These are phyloP conservation scores for Backusella sp. DNA, from an alignment of 192 early-diverging fungal species.

Conservation along the genomic window DNA sequence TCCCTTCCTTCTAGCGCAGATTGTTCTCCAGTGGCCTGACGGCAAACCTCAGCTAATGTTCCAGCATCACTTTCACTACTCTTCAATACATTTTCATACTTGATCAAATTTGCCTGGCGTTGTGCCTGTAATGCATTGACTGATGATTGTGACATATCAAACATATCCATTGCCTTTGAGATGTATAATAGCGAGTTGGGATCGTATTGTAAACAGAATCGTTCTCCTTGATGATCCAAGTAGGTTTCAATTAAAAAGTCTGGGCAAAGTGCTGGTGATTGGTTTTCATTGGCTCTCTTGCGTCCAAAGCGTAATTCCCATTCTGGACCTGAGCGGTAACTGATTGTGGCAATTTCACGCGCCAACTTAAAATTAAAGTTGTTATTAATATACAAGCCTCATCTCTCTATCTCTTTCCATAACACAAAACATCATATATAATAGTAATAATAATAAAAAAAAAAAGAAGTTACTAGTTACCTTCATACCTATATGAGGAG, in stretches of 20 bases:
- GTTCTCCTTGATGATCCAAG: slow-evolving; percentile 94
- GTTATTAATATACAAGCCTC: background rate
- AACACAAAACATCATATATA: background rate
- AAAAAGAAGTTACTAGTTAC: slow-evolving; percentile 22
- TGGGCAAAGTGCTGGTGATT: slow-evolving; percentile 79
- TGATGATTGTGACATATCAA: slow-evolving; percentile 80
- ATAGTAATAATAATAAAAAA: background rate
- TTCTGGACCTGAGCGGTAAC: slow-evolving; percentile 95
- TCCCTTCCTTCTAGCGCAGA: slow-evolving; percentile 38
- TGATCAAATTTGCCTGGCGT: slow-evolving; percentile 36
- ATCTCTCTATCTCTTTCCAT: background rate
- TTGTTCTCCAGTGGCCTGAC: slow-evolving; percentile 12
- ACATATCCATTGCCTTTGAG: slow-evolving; percentile 98
- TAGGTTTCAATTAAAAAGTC: slow-evolving; percentile 97
- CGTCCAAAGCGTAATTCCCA: slow-evolving; percentile 96
- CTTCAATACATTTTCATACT: slow-evolving; percentile 18
- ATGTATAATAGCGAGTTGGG: slow-evolving; percentile 92
- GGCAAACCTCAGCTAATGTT: slow-evolving; percentile 11
- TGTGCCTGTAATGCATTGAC: slow-evolving; percentile 40
- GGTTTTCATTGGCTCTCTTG: slow-evolving; percentile 69
- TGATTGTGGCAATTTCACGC: slow-evolving; percentile 89
- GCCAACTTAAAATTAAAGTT: slow-evolving; percentile 56
- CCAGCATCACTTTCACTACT: background rate
- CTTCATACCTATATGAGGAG: slow-evolving; percentile 95
- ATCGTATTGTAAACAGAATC: slow-evolving; percentile 92